Conservation (phyloP, 2,329 filamentous ascomycete genomes). For the Aspergillus texensis region DNA sequence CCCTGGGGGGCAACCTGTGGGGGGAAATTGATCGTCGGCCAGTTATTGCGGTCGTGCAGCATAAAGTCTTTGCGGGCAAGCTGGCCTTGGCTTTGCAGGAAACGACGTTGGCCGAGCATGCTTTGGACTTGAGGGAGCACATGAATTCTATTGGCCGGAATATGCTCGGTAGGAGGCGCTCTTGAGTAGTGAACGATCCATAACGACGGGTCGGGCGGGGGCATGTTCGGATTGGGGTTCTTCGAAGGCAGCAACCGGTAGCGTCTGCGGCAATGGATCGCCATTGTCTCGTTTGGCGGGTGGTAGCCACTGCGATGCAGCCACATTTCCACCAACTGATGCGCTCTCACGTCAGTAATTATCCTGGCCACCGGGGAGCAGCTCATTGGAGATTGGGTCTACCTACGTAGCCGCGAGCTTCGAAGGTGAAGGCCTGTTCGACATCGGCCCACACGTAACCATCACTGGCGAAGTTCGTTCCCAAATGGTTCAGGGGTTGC, state of each 20-base stretch:
- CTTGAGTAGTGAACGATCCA: conserved; percentile 92
- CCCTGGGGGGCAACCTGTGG: conserved; percentile 53
- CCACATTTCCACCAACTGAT: conserved; percentile 83
- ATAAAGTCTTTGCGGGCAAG: conserved; percentile 92
- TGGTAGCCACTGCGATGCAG: conserved; percentile 80
- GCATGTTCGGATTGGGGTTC: conserved; percentile 67
- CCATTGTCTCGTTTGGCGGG: conserved; percentile 69
- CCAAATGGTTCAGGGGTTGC: conserved; percentile 75
- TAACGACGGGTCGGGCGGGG: conserved; percentile 75
- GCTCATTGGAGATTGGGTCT: not conserved
- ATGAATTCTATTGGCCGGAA: conserved; percentile 65
- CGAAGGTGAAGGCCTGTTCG: conserved; percentile 75
- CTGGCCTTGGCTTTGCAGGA: conserved; percentile 73
- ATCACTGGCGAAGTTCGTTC: conserved; percentile 80
- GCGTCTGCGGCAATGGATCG: conserved; percentile 77
- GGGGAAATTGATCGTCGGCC: conserved; percentile 80
- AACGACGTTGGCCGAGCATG: conserved; percentile 52
- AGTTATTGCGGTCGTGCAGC: conserved; percentile 84
- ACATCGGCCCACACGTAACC: conserved; percentile 88
- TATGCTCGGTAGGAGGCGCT: conserved; percentile 71
- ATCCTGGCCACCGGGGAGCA: not conserved
- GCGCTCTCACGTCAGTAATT: conserved; percentile 8
- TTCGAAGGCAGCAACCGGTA: conserved; percentile 81
- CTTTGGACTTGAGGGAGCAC: conserved; percentile 45
- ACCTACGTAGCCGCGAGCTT: conserved; percentile 69